These are phyloP conservation scores for Linderniella brevidens DNA, from an alignment of 257 asterid genomes.

Conservation along the genomic window DNA sequence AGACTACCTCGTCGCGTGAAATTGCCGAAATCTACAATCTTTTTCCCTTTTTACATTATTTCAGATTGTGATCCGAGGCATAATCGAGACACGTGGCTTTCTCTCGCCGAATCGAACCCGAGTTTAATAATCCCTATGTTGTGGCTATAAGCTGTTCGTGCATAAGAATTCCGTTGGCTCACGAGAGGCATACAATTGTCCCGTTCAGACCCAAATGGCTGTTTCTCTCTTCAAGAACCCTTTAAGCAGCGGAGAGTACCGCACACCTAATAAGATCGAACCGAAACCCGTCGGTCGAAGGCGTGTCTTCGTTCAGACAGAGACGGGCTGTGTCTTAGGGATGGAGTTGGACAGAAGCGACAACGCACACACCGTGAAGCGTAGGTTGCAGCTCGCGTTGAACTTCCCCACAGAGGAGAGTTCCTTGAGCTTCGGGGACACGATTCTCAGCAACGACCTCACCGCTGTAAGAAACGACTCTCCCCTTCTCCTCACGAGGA, in stretches of 20 bases:
- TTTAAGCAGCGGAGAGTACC: slow-evolving; percentile 43
- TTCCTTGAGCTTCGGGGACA: slow-evolving; percentile 77
- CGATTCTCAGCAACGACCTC: slow-evolving; percentile 74
- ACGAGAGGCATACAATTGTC: slow-evolving; percentile 26
- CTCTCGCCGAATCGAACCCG: no score
- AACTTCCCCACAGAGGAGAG: slow-evolving; percentile 82
- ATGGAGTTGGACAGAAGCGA: slow-evolving; percentile 91
- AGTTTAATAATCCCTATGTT: no score
- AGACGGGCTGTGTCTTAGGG: slow-evolving; percentile 80
- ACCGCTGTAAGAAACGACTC: slow-evolving; percentile 77
- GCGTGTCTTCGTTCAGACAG: slow-evolving; percentile 90
- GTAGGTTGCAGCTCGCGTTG: slow-evolving; percentile 78
- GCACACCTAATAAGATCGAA: slow-evolving; percentile 37
- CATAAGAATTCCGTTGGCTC: no score
- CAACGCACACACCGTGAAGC: slow-evolving; percentile 78
- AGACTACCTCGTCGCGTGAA: no score
- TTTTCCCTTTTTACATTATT: no score
- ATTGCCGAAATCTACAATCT: no score
- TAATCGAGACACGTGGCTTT: no score
- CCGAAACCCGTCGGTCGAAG: slow-evolving; percentile 61
- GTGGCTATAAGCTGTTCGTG: no score
- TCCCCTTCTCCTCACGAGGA: slow-evolving; percentile 73
- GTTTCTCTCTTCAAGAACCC: slow-evolving; percentile 66
- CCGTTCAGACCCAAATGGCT: slow-evolving; percentile 94
- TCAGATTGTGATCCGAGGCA: no score